Evolutionary conservation across 2,329 filamentous ascomycete genomes (phyloP).

Genomic region (Aureobasidium sp.): DNA sequence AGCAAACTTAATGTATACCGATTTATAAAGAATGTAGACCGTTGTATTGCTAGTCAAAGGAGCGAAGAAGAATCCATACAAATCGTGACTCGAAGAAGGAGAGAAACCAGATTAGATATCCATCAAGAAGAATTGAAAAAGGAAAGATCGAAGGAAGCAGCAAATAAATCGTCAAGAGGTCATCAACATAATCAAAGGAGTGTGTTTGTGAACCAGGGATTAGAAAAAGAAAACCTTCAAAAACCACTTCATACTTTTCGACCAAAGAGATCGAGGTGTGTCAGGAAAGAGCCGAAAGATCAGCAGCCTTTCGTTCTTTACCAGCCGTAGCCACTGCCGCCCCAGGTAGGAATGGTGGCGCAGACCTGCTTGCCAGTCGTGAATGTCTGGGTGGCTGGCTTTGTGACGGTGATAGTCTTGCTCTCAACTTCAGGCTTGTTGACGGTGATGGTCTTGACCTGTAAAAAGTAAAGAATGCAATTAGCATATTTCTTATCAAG

Average conservation of each 20-base stretch:
- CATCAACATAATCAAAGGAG: background rate
- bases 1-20: background rate
- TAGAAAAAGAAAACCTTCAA: background rate
- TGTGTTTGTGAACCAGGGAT: background rate
- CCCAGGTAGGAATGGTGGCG: background rate
- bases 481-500: background rate
- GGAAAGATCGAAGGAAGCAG: background rate
- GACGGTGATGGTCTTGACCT: constrained; percentile 1
- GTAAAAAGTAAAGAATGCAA: no score
- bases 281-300: background rate
- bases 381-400: background rate
- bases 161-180: background rate
- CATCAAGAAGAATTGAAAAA: background rate
- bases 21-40: background rate
- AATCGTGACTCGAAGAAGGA: background rate
- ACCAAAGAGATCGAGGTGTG: background rate
- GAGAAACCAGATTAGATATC: background rate
- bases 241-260: background rate
- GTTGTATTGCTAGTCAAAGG: background rate
- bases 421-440: background rate
- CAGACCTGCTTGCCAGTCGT: background rate
- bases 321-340: background rate
- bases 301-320: background rate
- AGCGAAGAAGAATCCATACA: background rate
- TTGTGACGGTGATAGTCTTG: background rate